Evolutionary conservation across 495 filamentous ascomycete species (phyloP).

Genomic region (Talaromyces thailandensis): DNA sequence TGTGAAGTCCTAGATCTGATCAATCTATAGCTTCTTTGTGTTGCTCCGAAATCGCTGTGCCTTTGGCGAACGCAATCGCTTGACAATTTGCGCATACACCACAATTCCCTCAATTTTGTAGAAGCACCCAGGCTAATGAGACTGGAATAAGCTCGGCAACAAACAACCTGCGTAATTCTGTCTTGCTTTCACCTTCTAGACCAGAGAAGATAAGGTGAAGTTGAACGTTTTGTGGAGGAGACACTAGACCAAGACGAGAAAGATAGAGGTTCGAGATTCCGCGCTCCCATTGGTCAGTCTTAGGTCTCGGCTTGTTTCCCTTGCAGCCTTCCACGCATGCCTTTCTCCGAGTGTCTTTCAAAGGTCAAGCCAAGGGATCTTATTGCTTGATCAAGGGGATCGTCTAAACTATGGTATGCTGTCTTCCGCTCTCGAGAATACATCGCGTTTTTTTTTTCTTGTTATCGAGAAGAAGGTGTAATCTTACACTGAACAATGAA

Average conservation of each 20-base stretch:
- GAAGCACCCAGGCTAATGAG: neutral
- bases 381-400: neutral
- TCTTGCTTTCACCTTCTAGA: neutral
- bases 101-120: neutral
- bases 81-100: neutral
- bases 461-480: neutral
- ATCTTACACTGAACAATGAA: conserved; percentile 22
- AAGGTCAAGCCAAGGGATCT: neutral
- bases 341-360: neutral
- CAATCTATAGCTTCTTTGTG: neutral
- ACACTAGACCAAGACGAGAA: neutral
- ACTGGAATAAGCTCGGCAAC: neutral
- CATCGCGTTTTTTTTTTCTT: neutral
- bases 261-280: neutral
- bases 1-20: neutral
- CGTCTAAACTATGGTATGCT: conserved; percentile 2
- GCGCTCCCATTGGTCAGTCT: neutral
- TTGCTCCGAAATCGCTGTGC: neutral
- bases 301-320: neutral
- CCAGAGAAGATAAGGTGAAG: neutral
- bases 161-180: neutral
- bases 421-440: neutral
- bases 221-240: neutral
- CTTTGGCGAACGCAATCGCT: neutral
- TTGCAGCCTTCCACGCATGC: neutral